Evolutionary conservation across 306 rosid species (phyloP).

Genomic region (Leucaena leucocephala): DNA sequence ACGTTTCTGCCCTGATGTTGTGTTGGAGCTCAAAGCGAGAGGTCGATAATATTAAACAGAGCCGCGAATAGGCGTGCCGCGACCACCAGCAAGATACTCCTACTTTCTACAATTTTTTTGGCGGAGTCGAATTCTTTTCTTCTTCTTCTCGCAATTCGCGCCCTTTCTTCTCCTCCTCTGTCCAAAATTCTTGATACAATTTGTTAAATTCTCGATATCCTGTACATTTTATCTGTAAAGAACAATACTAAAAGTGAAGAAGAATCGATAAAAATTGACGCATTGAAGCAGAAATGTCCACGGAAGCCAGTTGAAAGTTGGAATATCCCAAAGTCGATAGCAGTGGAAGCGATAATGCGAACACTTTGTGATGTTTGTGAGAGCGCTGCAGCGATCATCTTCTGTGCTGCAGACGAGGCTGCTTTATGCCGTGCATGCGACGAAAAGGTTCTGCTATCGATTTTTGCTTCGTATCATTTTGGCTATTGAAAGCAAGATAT

Average conservation of each 20-base stretch:
- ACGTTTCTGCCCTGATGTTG: not conserved
- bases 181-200: not conserved
- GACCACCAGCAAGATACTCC: slow-evolving; percentile 8
- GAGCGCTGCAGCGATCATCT: slow-evolving; percentile 51
- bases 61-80: not conserved
- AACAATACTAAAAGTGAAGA: not conserved
- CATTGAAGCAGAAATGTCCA: slow-evolving; percentile 35
- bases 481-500: not conserved
- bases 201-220: not conserved
- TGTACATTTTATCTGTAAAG: not conserved
- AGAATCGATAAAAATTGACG: not conserved
- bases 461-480: not conserved
- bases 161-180: not conserved
- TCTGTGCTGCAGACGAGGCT: slow-evolving; percentile 61
- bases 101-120: not conserved
- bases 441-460: slow-evolving; percentile 40
- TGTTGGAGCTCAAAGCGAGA: not conserved
- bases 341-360: slow-evolving; percentile 41
- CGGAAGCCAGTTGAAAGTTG: not conserved
- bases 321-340: not conserved
- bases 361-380: slow-evolving; percentile 57
- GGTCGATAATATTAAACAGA: slow-evolving; percentile 1
- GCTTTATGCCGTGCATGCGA: slow-evolving; percentile 58
- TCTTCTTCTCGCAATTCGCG: not conserved
- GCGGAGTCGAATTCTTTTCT: not conserved